These are phyloP conservation scores for Fusarium ramigenum DNA, from an alignment of 2,329 filamentous ascomycete species.

Conservation along the genomic window DNA sequence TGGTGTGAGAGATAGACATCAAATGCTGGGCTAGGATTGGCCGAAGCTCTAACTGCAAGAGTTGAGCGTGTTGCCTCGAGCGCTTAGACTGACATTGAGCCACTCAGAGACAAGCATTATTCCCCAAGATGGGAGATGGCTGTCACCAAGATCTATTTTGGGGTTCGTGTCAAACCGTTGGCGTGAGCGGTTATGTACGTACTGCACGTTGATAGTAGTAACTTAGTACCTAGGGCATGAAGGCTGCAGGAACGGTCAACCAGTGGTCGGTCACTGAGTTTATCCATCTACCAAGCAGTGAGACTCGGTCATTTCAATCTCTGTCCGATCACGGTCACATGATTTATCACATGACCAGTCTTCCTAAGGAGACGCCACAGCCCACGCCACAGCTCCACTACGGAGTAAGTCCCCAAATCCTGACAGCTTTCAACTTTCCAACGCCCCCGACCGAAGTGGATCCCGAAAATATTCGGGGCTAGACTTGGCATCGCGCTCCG, in stretches of 20 bases:
- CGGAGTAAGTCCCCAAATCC: no score
- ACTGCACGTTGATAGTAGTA: not conserved
- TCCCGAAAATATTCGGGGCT: constrained; percentile 40
- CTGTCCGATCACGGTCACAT: constrained; percentile 2
- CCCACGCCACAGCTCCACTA: constrained; percentile 2
- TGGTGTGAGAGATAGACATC: constrained; percentile 27
- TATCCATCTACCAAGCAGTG: not conserved
- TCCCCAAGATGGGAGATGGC: constrained; percentile 9
- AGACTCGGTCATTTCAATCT: no score
- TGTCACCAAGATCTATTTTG: constrained; percentile 31
- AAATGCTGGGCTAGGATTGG: constrained; percentile 30
- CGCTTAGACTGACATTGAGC: constrained; percentile 31
- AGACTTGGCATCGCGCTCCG: constrained; percentile 20
- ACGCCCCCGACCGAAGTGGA: constrained; percentile 14
- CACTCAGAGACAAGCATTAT: constrained; percentile 29
- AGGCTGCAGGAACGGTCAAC: constrained; percentile 5
- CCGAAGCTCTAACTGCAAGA: not conserved
- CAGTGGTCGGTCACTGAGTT: not conserved
- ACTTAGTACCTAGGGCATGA: not conserved
- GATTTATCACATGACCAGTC: constrained; percentile 12
- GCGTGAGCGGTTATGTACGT: constrained; percentile 34
- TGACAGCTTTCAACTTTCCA: not conserved
- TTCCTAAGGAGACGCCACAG: not conserved
- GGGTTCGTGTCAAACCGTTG: constrained; percentile 22
- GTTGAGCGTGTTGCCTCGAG: constrained; percentile 25